phyloP scores from a whole-genome alignment of 2,329 filamentous ascomycete species.

The Neofusicoccum ribis region DNA sequence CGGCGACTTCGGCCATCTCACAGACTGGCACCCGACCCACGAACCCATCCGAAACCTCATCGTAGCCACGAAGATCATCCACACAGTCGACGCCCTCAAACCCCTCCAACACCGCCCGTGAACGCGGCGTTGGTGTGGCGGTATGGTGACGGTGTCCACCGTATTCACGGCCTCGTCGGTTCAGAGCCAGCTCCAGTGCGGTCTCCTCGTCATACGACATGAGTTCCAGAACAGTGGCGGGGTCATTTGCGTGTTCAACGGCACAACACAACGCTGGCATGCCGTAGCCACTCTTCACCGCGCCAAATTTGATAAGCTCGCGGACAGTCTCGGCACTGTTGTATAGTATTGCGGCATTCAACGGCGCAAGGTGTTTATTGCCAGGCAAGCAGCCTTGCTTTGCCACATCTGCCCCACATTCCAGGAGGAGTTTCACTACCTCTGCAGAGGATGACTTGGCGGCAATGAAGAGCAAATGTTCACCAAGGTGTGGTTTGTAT shows the following conservation, averaged over 20 bases:
- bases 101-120: too few relatives aligned
- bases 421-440: background rate
- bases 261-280: background rate
- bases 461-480: background rate
- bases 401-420: too few relatives aligned
- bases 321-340: too few relatives aligned
- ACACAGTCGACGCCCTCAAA: too few relatives aligned
- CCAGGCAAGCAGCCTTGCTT: too few relatives aligned
- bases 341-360: too few relatives aligned
- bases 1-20: too few relatives aligned
- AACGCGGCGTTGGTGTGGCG: background rate
- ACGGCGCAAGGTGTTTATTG: too few relatives aligned
- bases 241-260: background rate
- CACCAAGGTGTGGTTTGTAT: background rate
- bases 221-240: background rate
- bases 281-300: background rate
- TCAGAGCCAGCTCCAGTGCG: background rate
- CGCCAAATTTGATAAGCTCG: too few relatives aligned
- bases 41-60: too few relatives aligned
- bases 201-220: background rate
- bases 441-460: background rate
- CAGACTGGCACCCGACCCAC: too few relatives aligned
- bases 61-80: too few relatives aligned
- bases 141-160: background rate
- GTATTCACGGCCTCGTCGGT: background rate